Evolutionary conservation across 73 alveolate species (phyloP), one percentile per base, ranked within the genome.

Genomic region (Blepharisma stoltei): DNA sequence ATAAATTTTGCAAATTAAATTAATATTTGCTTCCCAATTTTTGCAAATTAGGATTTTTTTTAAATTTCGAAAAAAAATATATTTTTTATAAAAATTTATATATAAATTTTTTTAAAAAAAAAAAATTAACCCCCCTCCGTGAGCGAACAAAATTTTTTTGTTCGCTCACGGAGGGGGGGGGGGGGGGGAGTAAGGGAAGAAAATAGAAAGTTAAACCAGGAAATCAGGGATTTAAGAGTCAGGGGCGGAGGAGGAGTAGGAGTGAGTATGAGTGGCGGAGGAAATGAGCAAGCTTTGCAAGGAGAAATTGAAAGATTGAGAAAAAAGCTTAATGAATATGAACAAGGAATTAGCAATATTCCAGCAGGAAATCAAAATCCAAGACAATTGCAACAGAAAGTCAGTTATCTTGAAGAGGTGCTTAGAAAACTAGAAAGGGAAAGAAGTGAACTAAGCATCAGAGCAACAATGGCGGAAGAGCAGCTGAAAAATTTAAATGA

Each of bases 381-480:
- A 73, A 95, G 93, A 86, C 82, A 82, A n/a, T 78, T 91, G 78
- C 86, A 88, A 80, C 90, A 82, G 78, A 96, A 91, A 81, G 90
- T 96, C 54, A 78, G 83, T 82, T 90, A 91, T 88, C 77, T 86
- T 41, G 99, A 96, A 81, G 93, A 92, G 73, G 87, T 96, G 7
- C 78, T 96, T 7, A 93, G 90, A 41, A 81, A 96, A 88, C 80
- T 95, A 53, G 99, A 96, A 84, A 95, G 93, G 82, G 99, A 96
- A 81, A 90, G 99, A 87, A 90, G 98, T 75, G 97, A 95, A 83
- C 85, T 96, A 44, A 75, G 86, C 27, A 97, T 93, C 78, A 91
- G 98, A 76, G 95, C 98, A 6, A 95, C 99, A 4, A 96, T 95
- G 99, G 99, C 99, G 49, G 99, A 96, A 70, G 98, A 92, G 76